phyloP scores from a whole-genome alignment of 305 asterid genomes.

The Fraxinus baroniana region DNA sequence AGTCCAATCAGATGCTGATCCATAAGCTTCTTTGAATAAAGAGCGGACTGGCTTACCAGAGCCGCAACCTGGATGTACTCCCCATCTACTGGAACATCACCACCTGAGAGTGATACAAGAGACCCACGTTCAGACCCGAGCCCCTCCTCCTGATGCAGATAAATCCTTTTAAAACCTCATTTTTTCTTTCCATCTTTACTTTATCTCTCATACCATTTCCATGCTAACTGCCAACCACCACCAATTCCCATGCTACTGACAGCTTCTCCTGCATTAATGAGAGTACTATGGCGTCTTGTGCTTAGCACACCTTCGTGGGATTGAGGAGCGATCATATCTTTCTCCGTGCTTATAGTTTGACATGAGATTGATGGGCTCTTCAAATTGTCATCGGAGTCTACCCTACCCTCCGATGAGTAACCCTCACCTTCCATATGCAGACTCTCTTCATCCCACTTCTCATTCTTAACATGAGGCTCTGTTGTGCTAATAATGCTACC shows the following conservation, averaged over 20 bases:
- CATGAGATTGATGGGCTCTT: constrained; percentile 84
- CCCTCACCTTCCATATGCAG: constrained; percentile 65
- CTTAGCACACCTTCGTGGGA: constrained; percentile 49
- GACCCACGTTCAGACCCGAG: constrained; percentile 69
- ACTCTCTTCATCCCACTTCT: constrained; percentile 86
- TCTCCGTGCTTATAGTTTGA: constrained; percentile 63
- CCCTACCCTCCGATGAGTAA: constrained; percentile 38
- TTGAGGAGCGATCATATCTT: constrained; percentile 42
- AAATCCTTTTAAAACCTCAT: constrained; percentile 72
- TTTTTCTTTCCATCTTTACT: constrained; percentile 67
- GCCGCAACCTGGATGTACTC: constrained; percentile 78
- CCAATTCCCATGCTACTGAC: constrained; percentile 75
- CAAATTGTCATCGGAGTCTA: constrained; percentile 60
- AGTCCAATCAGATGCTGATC: constrained; percentile 69
- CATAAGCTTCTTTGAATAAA: constrained; percentile 57
- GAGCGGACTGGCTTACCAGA: constrained; percentile 75
- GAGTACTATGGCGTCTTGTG: constrained; percentile 62
- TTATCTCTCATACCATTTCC: constrained; percentile 76
- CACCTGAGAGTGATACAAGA: constrained; percentile 66
- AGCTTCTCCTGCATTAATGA: constrained; percentile 44
- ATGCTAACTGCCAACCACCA: constrained; percentile 93
- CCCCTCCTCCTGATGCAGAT: constrained; percentile 65
- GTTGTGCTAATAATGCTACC: constrained; percentile 88
- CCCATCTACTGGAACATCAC: constrained; percentile 46
- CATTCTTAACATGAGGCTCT: constrained; percentile 50